Conservation (phyloP, 1,284 basidiomycete species). For the Ganoderma boninense region DNA sequence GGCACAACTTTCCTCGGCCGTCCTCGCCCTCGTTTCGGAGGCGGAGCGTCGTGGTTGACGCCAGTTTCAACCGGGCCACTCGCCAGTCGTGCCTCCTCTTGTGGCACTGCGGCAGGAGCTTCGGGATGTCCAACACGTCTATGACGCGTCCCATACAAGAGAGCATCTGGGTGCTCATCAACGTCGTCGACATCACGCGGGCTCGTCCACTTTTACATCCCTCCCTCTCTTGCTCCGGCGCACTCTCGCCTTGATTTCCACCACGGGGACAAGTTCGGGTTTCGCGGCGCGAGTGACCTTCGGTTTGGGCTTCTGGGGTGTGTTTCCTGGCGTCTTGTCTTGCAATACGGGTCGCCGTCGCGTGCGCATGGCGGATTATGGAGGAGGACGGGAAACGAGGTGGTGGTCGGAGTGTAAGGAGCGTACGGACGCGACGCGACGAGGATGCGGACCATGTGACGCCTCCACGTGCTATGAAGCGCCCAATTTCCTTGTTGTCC, state of each 20-base stretch:
- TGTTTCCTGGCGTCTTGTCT: conserved; percentile 38
- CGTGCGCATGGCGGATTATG: conserved; percentile 22
- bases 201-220: background rate
- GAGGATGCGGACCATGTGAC: background rate
- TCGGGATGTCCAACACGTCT: background rate
- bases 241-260: conserved; percentile 25
- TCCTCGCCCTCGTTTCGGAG: conserved; percentile 8
- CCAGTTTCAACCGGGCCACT: no score
- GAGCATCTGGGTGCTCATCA: conserved; percentile 5
- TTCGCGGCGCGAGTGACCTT: conserved; percentile 18
- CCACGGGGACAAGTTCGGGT: conserved; percentile 26
- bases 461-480: background rate
- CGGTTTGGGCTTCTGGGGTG: conserved; percentile 31
- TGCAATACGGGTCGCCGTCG: conserved; percentile 34
- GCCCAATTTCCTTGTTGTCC: background rate
- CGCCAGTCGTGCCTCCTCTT: background rate
- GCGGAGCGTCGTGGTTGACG: background rate
- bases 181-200: background rate
- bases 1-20: background rate
- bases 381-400: background rate
- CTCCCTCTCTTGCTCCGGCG: conserved; percentile 19
- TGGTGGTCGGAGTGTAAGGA: conserved; percentile 6
- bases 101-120: background rate
- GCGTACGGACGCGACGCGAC: conserved; percentile 6
- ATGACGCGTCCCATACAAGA: background rate